Evolutionary conservation across 371 early-diverging fungal species (phyloP), one percentile per base, ranked within the genome.

Genomic region (Actinomucor elegans): DNA sequence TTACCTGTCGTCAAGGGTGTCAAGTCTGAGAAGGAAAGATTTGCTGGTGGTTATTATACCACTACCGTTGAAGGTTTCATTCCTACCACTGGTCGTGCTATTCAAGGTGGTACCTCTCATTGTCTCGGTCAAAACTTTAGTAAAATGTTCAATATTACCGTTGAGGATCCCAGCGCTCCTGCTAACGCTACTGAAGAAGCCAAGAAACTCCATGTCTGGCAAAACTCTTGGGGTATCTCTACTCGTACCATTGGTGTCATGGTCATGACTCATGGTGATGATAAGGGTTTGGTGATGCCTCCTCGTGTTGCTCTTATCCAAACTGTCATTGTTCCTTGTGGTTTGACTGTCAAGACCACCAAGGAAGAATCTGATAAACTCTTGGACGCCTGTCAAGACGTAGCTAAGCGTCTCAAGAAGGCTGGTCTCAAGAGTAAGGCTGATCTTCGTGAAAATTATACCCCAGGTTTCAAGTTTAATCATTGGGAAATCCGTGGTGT

Each of bases 151-250:
- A 68, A 75, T 55, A 71, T 75, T 32, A 65, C 61, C 21, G 72
- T 73, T 12, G 79, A 79, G 37, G 75, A 75, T 27, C 79, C 76
- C 45, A 63, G 57, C 21, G 70, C 74, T 23, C 66, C 73, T 41
- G 62, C 66, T 24, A 64, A 59, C 33, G 59, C 64, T 20, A 48
- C 61, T 27, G 78, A 77, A 42, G 74, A 73, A 52, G 69, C 70
- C 61, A 73, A 75, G 61, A 75, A 75, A 59, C 54, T 79, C 27
- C 83, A 89, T 59, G 99, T 98, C 31, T 99, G 96, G 94, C 99
- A 99, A 78, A 99, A 99, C 83, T 99, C 98, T 27, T 99, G 99
- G 99, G 99, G 99, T 62, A 61, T 99, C 41, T 93, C 99, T 48
- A 99, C 99, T 27, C 91, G 99, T 66, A 92, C 94, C n/a, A 95